These are phyloP conservation scores for Beauveria medogensis DNA, from an alignment of 2,329 filamentous ascomycete genomes.

Conservation along the genomic window DNA sequence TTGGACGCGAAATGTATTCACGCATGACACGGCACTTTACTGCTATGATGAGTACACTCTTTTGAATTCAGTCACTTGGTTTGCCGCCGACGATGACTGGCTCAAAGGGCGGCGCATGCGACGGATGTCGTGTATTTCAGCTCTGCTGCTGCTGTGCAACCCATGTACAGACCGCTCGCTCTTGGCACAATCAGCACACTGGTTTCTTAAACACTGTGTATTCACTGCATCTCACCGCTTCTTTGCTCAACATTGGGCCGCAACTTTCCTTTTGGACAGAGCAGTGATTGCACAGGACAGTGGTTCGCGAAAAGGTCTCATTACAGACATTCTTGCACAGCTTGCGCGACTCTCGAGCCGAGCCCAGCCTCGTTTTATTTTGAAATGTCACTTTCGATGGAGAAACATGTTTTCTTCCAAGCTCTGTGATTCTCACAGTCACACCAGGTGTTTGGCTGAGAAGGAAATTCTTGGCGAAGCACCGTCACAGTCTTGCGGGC, in stretches of 20 bases:
- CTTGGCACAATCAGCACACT: neutral
- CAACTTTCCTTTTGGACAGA: neutral
- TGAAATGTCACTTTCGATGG: neutral
- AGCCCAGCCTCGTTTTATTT: neutral
- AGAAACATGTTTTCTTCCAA: neutral
- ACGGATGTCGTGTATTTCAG: neutral
- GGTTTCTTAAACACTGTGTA: too few relatives aligned
- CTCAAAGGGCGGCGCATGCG: neutral
- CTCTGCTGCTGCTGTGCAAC: neutral
- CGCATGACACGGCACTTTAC: too few relatives aligned
- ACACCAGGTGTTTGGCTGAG: neutral
- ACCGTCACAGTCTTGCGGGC: neutral
- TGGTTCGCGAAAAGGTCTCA: neutral
- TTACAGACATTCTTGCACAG: neutral
- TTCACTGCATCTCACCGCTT: neutral
- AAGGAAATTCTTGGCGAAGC: neutral
- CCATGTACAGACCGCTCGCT: too few relatives aligned
- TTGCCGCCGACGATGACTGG: neutral
- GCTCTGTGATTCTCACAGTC: neutral
- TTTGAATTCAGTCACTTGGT: too few relatives aligned
- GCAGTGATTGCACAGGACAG: neutral
- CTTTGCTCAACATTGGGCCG: neutral
- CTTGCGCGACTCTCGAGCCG: neutral
- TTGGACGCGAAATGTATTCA: too few relatives aligned
- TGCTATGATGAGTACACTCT: too few relatives aligned